Conservation (phyloP, 1,139 yeast genomes). For the Pneumocystis sp. region DNA sequence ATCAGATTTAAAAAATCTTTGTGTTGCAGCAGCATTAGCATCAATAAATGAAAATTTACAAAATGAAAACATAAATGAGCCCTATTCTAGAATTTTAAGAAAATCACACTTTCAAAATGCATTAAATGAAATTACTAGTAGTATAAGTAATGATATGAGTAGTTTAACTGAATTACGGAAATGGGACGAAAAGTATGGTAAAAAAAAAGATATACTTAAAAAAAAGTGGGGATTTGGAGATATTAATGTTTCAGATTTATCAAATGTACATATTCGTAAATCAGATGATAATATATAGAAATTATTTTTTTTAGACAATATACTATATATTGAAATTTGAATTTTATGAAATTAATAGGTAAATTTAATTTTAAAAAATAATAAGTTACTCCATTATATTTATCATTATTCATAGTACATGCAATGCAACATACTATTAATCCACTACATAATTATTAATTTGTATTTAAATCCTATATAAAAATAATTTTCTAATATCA, state of each 20-base stretch:
- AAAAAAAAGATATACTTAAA: neutral
- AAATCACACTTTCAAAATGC: slow-evolving; percentile 13
- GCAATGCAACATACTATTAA: too few species aligned
- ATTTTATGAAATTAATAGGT: neutral
- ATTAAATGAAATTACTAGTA: slow-evolving; percentile 11
- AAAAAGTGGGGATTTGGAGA: neutral
- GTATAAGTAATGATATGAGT: slow-evolving; percentile 14
- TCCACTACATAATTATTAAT: neutral
- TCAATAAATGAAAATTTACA: slow-evolving; percentile 97
- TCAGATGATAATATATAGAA: neutral
- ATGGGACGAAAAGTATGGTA: slow-evolving; percentile 14
- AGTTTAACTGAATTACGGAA: slow-evolving; percentile 13
- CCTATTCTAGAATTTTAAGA: slow-evolving; percentile 6
- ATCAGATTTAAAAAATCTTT: slow-evolving; percentile 89
- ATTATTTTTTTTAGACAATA: neutral
- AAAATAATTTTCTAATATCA: neutral
- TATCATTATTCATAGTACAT: neutral
- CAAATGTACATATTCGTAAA: neutral
- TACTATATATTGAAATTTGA: neutral
- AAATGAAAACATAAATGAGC: neutral
- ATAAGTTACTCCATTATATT: neutral
- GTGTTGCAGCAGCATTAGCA: slow-evolving; percentile 95
- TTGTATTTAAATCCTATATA: neutral
- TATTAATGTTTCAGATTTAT: neutral
- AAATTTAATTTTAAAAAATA: too few species aligned